A percentile compares a stretch with the other conserved stretches of the same genome.
These are phyloP conservation scores for Rossbeevera mucosa DNA, from an alignment of 768 basidiomycete genomes.

Conservation along the genomic window DNA sequence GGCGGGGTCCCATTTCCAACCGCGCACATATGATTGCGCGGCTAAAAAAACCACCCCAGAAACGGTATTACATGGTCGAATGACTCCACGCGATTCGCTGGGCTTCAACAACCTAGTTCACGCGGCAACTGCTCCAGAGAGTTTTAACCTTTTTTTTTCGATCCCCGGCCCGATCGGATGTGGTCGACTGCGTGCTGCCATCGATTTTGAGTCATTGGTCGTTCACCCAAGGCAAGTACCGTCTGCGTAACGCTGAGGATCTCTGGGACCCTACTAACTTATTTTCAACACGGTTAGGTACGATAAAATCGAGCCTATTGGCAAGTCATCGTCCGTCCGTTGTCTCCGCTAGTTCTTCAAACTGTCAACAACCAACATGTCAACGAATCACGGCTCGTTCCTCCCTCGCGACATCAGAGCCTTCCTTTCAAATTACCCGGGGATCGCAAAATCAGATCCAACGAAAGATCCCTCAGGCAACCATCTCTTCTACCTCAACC, in stretches of 20 bases:
- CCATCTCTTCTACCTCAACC: constrained; percentile 58
- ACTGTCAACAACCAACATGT: constrained; percentile 12
- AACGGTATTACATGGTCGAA: not conserved
- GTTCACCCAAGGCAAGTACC: constrained; percentile 3
- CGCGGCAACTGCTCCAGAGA: constrained; percentile 4
- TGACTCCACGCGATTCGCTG: not conserved
- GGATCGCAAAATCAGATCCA: constrained; percentile 5
- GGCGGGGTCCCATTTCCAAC: not conserved
- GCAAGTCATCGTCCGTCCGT: constrained; percentile 11
- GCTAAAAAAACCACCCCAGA: not conserved
- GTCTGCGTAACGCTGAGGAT: not conserved
- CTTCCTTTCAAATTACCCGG: constrained; percentile 26
- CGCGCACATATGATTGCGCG: not conserved
- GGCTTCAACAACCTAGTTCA: not conserved
- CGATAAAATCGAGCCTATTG: not conserved
- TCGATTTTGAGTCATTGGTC: not conserved
- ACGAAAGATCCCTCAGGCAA: constrained; percentile 35
- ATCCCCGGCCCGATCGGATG: constrained; percentile 6
- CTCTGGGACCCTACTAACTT: not conserved
- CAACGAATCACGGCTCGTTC: constrained; percentile 1
- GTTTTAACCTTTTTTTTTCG: constrained; percentile 26
- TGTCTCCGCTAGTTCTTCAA: constrained; percentile 6
- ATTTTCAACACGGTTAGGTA: not conserved
- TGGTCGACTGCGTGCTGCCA: not conserved
- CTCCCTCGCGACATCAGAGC: constrained; percentile 22